Evolutionary conservation across 371 early-diverging fungal genomes (phyloP).

Genomic region (Apophysomyces sp.): DNA sequence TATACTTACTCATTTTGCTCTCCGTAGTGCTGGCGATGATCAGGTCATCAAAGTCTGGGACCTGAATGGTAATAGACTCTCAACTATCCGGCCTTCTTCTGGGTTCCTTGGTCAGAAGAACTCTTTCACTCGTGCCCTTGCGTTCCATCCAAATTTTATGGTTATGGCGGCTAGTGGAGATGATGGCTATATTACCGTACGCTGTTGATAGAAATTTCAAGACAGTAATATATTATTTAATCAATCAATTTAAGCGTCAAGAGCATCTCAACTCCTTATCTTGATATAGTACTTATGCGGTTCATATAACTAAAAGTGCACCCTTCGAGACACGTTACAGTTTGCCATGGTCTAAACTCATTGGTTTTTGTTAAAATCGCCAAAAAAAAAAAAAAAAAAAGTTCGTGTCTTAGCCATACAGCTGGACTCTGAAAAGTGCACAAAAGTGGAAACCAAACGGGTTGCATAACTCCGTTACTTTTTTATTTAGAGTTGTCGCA

Average conservation of each 20-base stretch:
- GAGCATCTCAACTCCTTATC: no score
- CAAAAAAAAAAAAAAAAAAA: no score
- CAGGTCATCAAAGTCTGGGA: conserved; percentile 70
- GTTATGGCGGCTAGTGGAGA: conserved; percentile 54
- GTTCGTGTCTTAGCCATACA: no score
- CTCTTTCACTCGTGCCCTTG: conserved; percentile 45
- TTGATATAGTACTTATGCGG: no score
- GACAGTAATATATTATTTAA: neutral
- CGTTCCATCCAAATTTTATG: conserved; percentile 60
- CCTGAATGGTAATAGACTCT: conserved; percentile 49
- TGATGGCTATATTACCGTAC: conserved; percentile 51
- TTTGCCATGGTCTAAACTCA: no score
- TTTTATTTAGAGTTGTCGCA: neutral
- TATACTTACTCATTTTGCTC: no score
- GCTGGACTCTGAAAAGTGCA: no score
- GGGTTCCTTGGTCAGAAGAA: conserved; percentile 58
- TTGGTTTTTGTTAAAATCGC: no score
- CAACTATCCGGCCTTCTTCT: conserved; percentile 58
- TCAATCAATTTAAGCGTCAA: neutral
- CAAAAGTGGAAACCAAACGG: no score
- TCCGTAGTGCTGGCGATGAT: conserved; percentile 64
- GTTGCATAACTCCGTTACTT: neutral
- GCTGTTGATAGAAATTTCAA: neutral
- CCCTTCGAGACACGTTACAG: no score
- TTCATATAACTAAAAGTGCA: no score